phyloP scores from a whole-genome alignment of 352 stramenopile genomes.

The Phytophthora ohioensis region DNA sequence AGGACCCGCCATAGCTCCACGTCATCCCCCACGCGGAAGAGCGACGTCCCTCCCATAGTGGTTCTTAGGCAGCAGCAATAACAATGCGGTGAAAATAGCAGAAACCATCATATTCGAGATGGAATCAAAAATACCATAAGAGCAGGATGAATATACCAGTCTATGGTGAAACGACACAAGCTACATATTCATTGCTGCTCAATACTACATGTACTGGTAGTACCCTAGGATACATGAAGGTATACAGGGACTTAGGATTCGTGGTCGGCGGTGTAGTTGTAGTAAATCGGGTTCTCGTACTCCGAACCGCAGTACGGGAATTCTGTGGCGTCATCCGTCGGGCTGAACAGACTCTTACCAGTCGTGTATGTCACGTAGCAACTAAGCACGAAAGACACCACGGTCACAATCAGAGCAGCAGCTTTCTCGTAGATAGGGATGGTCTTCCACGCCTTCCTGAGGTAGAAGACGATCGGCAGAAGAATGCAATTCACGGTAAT shows the following conservation, averaged over 20 bases:
- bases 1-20: slow-evolving; percentile 63
- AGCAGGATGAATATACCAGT: no score
- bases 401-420: slow-evolving; percentile 19
- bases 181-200: not conserved
- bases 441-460: slow-evolving; percentile 35
- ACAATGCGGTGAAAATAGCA: no score
- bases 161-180: not conserved
- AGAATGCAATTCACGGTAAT: slow-evolving; percentile 51
- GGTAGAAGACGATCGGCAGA: slow-evolving; percentile 49
- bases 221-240: not conserved
- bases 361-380: slow-evolving; percentile 36
- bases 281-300: slow-evolving; percentile 48
- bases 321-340: slow-evolving; percentile 12
- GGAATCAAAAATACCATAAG: no score
- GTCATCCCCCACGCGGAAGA: slow-evolving; percentile 52
- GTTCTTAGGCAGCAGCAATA: not conserved
- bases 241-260: slow-evolving; percentile 8
- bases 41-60: slow-evolving; percentile 20
- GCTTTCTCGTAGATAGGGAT: slow-evolving; percentile 30
- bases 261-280: slow-evolving; percentile 39
- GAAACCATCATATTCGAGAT: no score
- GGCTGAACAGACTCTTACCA: slow-evolving; percentile 30
- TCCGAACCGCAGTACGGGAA: slow-evolving; percentile 44
- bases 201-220: not conserved
- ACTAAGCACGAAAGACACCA: slow-evolving; percentile 28